A percentile compares a stretch with the other conserved stretches of the same genome.
These are phyloP conservation scores for Colletotrichum coccodes DNA, from an alignment of 2,329 filamentous ascomycete genomes.

Conservation along the genomic window DNA sequence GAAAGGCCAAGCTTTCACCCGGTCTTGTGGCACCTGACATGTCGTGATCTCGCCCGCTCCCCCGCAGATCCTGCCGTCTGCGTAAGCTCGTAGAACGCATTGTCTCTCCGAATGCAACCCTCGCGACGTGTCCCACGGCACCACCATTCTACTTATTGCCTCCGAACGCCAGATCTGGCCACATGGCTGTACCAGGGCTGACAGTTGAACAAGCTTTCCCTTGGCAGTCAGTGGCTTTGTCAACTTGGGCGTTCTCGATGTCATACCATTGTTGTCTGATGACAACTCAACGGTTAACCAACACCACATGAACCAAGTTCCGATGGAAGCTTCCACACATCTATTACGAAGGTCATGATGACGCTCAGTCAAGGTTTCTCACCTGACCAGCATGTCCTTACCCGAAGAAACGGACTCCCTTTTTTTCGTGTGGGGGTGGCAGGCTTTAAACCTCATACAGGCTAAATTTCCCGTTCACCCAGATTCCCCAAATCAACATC, in stretches of 20 bases:
- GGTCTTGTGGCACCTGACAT: neutral
- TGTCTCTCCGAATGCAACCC: constrained; percentile 25
- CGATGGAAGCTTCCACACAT: neutral
- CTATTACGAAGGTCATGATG: neutral
- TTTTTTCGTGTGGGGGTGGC: neutral
- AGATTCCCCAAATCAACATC: constrained; percentile 10
- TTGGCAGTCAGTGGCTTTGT: constrained; percentile 5
- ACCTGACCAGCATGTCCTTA: constrained; percentile 1
- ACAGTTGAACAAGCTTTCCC: constrained; percentile 20
- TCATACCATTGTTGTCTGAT: neutral
- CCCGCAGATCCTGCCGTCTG: constrained; percentile 3
- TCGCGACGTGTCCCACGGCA: neutral
- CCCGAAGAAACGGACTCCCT: neutral
- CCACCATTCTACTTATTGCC: neutral
- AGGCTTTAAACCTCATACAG: constrained; percentile 26
- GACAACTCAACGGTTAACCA: neutral
- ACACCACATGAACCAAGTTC: neutral
- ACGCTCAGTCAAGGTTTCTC: neutral
- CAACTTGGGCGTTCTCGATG: neutral
- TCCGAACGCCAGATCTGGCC: neutral
- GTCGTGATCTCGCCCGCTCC: neutral
- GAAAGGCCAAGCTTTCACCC: neutral
- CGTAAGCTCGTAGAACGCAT: neutral
- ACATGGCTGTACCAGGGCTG: neutral
- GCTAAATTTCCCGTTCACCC: constrained; percentile 16